Conservation (phyloP, 345 rosid genomes). For the Rubroshorea leprosula region DNA sequence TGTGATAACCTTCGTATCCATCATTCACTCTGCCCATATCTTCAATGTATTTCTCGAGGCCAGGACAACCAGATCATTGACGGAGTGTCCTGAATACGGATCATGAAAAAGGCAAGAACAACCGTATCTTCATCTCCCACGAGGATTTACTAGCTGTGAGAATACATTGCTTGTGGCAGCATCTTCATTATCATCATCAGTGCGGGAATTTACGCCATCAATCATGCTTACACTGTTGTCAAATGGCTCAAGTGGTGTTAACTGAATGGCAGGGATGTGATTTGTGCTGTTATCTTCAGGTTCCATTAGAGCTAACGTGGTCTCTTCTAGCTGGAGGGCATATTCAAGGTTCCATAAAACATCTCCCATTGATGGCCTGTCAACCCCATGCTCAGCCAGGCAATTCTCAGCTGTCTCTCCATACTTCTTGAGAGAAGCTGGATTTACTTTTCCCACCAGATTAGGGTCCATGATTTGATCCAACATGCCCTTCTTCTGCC, state of each 20-base stretch:
- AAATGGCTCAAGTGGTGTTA: constrained; percentile 79
- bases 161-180: constrained; percentile 91
- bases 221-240: constrained; percentile 83
- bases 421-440: constrained; percentile 84
- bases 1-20: constrained; percentile 19
- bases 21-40: constrained; percentile 11
- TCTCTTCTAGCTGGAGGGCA: constrained; percentile 92
- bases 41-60: constrained; percentile 15
- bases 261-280: constrained; percentile 79
- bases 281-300: constrained; percentile 97
- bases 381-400: constrained; percentile 86
- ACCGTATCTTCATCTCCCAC: constrained; percentile 63
- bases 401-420: constrained; percentile 99
- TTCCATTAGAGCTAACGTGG: constrained; percentile 74
- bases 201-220: constrained; percentile 48
- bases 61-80: constrained; percentile 10
- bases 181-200: constrained; percentile 78
- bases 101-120: constrained; percentile 4
- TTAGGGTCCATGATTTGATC: constrained; percentile 94
- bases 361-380: constrained; percentile 97
- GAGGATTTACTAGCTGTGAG: constrained; percentile 96
- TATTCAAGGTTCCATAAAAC: constrained; percentile 96
- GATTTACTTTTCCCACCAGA: constrained; percentile 76
- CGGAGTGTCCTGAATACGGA: constrained; percentile 12
- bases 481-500: constrained; percentile 94